Percentiles rank a stretch among this genome's conserved stretches.
Evolutionary conservation across 148 eudicot genomes (phyloP).

Genomic region (Cornus florida): DNA sequence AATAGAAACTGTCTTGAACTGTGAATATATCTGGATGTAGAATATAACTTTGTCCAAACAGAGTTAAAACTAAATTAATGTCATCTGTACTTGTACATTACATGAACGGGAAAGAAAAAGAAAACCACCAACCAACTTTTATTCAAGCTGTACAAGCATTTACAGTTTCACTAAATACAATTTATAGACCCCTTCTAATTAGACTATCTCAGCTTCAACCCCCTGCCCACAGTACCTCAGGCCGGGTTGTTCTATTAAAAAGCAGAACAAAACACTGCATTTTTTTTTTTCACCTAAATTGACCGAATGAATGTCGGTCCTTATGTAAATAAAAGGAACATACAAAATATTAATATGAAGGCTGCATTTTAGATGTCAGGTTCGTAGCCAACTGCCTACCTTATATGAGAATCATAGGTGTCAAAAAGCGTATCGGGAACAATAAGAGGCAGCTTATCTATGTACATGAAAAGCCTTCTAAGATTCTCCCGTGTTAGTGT

Average conservation of each 20-base stretch:
- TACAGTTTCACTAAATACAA: constrained; percentile 50
- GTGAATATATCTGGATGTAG: background rate
- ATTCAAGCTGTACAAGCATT: constrained; percentile 53
- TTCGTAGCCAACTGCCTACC: constrained; percentile 34
- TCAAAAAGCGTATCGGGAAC: constrained; percentile 78
- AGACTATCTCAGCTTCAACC: constrained; percentile 27
- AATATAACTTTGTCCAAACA: background rate
- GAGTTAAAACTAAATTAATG: no score
- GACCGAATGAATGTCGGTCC: constrained; percentile 11
- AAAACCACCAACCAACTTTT: background rate
- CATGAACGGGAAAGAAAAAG: background rate
- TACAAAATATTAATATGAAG: background rate
- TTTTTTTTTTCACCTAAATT: constrained; percentile 24
- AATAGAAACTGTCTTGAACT: background rate
- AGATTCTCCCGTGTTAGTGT: constrained; percentile 71
- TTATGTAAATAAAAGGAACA: constrained; percentile 7
- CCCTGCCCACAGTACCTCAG: constrained; percentile 36
- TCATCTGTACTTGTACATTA: no score
- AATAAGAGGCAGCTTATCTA: constrained; percentile 85
- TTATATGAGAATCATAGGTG: constrained; percentile 73
- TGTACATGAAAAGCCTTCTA: constrained; percentile 83
- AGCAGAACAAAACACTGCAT: constrained; percentile 26
- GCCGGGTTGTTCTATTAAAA: constrained; percentile 32
- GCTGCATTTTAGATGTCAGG: background rate
- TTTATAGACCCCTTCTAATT: constrained; percentile 18